These are phyloP conservation scores for Begonia masoniana DNA, from an alignment of 306 rosid species.

Conservation along the genomic window DNA sequence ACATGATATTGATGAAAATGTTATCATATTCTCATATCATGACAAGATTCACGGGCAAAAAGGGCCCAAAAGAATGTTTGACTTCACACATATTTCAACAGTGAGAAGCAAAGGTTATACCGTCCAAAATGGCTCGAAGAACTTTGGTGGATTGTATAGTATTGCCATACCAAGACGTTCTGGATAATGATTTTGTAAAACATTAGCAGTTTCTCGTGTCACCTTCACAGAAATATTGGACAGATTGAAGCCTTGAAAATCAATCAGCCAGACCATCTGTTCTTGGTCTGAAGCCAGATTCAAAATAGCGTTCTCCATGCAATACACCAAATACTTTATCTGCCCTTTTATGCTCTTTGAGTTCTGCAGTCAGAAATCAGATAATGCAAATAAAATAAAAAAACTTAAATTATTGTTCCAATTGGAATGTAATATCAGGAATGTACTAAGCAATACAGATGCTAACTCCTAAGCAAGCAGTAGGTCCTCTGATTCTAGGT, in stretches of 20 bases:
- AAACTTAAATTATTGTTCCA: no score
- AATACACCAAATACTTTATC: slow-evolving; percentile 58
- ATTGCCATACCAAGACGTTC: slow-evolving; percentile 71
- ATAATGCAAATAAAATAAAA: no score
- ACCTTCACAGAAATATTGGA: slow-evolving; percentile 46
- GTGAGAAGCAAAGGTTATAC: slow-evolving; percentile 21
- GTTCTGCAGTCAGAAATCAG: slow-evolving; percentile 25
- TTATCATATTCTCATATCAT: background rate
- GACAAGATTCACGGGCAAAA: no score
- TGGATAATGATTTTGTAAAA: slow-evolving; percentile 73
- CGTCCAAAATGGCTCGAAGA: slow-evolving; percentile 82
- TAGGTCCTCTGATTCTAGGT: no score
- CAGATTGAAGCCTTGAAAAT: slow-evolving; percentile 60
- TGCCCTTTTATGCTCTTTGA: slow-evolving; percentile 27
- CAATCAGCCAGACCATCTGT: slow-evolving; percentile 74
- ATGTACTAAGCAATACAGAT: no score
- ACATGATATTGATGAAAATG: background rate
- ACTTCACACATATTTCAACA: background rate
- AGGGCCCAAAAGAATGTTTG: background rate
- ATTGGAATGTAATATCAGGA: no score
- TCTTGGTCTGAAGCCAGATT: slow-evolving; percentile 37
- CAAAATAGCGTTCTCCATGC: slow-evolving; percentile 69
- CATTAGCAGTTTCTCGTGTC: slow-evolving; percentile 45
- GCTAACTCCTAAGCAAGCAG: no score
- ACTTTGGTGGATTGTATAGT: slow-evolving; percentile 71